Evolutionary conservation across 257 asterid species (phyloP).

Genomic region (Eustoma russellianum): DNA sequence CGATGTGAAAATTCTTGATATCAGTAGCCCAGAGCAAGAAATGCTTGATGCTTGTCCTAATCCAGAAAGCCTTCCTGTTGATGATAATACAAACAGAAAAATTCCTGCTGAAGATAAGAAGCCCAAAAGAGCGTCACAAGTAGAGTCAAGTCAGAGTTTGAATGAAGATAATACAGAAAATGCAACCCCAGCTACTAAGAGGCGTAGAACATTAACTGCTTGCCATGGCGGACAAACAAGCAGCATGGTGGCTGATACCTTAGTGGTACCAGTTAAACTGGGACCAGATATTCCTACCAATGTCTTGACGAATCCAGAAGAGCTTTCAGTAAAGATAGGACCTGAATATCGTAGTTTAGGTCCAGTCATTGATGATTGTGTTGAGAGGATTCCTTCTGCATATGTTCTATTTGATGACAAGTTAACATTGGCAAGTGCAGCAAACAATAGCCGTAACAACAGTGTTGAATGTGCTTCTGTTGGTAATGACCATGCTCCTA

Average conservation of each 20-base stretch:
- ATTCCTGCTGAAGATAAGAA: conserved; percentile 19
- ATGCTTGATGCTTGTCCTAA: conserved; percentile 11
- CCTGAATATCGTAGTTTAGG: no score
- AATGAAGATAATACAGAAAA: conserved; percentile 22
- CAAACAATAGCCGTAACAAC: no score
- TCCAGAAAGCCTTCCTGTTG: conserved; percentile 11
- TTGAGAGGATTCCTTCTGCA: no score
- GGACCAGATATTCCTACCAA: conserved; percentile 29
- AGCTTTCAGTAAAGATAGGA: no score
- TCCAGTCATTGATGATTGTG: no score
- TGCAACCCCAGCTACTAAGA: conserved; percentile 26
- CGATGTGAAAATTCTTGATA: no score
- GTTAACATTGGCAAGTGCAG: no score
- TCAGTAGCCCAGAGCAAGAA: conserved; percentile 8
- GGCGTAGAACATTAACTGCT: conserved; percentile 25
- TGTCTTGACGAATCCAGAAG: no score
- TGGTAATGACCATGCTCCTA: no score
- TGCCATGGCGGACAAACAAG: conserved; percentile 19
- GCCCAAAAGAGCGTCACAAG: conserved; percentile 21
- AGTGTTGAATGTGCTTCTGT: no score
- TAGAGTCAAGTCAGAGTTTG: conserved; percentile 19
- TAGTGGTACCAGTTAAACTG: conserved; percentile 12
- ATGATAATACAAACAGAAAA: conserved; percentile 9
- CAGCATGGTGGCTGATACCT: conserved; percentile 11
- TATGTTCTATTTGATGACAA: no score